These are phyloP conservation scores for Echium plantagineum DNA, from an alignment of 257 asterid species.

Conservation along the genomic window DNA sequence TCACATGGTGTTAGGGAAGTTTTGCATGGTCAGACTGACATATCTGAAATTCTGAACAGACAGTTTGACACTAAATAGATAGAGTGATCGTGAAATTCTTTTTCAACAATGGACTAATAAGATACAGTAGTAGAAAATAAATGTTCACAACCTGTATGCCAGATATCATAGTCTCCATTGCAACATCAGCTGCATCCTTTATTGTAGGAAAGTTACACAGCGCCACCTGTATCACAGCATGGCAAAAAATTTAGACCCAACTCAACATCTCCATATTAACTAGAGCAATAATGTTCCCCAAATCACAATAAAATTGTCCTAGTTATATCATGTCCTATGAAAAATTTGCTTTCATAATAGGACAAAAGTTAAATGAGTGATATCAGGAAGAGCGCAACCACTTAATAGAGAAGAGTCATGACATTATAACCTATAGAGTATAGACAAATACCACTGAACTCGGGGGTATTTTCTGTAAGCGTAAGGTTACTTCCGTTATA, in stretches of 20 bases:
- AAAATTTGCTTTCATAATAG: background rate
- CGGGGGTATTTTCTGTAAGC: conserved; percentile 85
- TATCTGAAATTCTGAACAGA: background rate
- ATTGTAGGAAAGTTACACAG: conserved; percentile 92
- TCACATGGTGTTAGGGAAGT: background rate
- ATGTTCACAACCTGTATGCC: conserved; percentile 69
- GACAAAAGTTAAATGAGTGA: too few species aligned
- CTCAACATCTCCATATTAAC: background rate
- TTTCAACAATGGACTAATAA: background rate
- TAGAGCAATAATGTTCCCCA: background rate
- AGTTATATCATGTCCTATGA: background rate
- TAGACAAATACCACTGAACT: conserved; percentile 60
- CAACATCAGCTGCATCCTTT: conserved; percentile 98
- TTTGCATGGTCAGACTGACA: background rate
- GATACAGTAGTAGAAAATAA: conserved; percentile 6
- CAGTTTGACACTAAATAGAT: background rate
- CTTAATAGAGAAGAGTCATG: background rate
- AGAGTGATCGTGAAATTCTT: too few species aligned
- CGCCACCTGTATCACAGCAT: conserved; percentile 54
- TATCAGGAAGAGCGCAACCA: background rate
- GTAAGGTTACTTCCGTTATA: conserved; percentile 86
- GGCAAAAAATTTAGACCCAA: background rate
- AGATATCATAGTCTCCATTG: conserved; percentile 82
- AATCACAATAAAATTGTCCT: background rate
- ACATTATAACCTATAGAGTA: background rate